Evolutionary conservation across 441 rosid genomes (phyloP).

Genomic region (Viola pubescens): DNA sequence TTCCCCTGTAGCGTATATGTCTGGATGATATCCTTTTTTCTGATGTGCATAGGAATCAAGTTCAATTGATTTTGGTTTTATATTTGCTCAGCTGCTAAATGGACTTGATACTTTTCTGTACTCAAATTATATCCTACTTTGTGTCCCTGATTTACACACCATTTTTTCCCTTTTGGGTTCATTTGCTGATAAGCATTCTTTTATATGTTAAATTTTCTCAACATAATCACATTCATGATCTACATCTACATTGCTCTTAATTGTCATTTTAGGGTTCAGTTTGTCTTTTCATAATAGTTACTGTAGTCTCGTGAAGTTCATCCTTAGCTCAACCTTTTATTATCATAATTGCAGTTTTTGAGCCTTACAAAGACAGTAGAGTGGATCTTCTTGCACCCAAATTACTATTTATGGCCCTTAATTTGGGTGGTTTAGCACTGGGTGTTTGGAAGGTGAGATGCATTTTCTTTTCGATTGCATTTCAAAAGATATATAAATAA

Average conservation of each 20-base stretch:
- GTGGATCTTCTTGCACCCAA: slow-evolving; percentile 90
- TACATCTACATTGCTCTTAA: not conserved
- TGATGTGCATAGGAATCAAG: too few relatives aligned
- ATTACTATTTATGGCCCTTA: slow-evolving; percentile 83
- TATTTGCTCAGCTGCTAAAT: too few relatives aligned
- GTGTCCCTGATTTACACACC: too few relatives aligned
- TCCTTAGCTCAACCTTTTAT: slow-evolving; percentile 3
- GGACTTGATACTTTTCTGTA: too few relatives aligned
- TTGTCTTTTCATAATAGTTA: not conserved
- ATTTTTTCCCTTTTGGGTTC: not conserved
- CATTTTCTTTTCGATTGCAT: not conserved
- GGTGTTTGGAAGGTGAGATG: slow-evolving; percentile 92
- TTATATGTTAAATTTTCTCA: not conserved
- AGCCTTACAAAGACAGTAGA: slow-evolving; percentile 88
- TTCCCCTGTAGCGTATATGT: too few relatives aligned
- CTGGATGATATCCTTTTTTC: too few relatives aligned
- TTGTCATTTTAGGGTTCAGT: not conserved
- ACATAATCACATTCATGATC: not conserved
- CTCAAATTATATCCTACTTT: too few relatives aligned
- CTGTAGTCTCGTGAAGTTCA: not conserved
- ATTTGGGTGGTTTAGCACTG: slow-evolving; percentile 83
- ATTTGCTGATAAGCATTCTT: not conserved
- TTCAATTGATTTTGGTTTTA: too few relatives aligned
- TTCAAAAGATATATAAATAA: not conserved
- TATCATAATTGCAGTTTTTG: slow-evolving; percentile 65